Evolutionary conservation across 2,329 filamentous ascomycete species (phyloP).

Genomic region (Beauveria asiatica): DNA sequence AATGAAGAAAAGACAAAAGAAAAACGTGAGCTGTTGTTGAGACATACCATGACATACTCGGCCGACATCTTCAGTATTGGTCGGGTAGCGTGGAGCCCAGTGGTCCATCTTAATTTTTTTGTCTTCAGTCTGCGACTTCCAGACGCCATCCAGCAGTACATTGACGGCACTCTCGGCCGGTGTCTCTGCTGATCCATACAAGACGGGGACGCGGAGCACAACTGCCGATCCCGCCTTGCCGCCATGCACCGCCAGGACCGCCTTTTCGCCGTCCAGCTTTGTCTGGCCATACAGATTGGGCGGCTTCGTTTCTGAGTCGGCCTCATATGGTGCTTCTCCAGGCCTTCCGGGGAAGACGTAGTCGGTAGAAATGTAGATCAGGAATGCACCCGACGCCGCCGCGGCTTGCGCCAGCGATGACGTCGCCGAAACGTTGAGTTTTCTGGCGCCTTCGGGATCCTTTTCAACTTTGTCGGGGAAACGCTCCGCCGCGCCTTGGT

Average conservation of each 20-base stretch:
- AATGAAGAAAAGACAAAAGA: slow-evolving; percentile 7
- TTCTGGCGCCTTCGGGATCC: slow-evolving; percentile 65
- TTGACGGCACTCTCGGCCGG: slow-evolving; percentile 77
- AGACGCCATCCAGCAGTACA: slow-evolving; percentile 65
- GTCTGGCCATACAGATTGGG: slow-evolving; percentile 67
- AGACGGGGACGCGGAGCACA: slow-evolving; percentile 70
- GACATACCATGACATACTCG: slow-evolving; percentile 61
- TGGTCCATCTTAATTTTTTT: slow-evolving; percentile 70
- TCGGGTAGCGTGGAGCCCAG: slow-evolving; percentile 77
- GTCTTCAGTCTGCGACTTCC: slow-evolving; percentile 59
- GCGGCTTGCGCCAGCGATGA: slow-evolving; percentile 58
- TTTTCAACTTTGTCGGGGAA: slow-evolving; percentile 80
- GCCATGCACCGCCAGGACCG: slow-evolving; percentile 55
- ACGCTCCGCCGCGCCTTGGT: slow-evolving; percentile 70
- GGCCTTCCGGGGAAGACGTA: slow-evolving; percentile 67
- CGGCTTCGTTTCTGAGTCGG: slow-evolving; percentile 53
- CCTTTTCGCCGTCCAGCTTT: slow-evolving; percentile 52
- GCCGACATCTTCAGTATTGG: slow-evolving; percentile 80
- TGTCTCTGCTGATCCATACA: slow-evolving; percentile 69
- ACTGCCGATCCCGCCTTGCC: slow-evolving; percentile 49
- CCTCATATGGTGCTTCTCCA: slow-evolving; percentile 78
- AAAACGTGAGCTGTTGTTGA: slow-evolving; percentile 6
- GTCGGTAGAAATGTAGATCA: slow-evolving; percentile 76
- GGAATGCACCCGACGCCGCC: slow-evolving; percentile 48
- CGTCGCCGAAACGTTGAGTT: slow-evolving; percentile 68